Conservation (phyloP, 139 green algal species). For the Astrephomene gubernaculifera region DNA sequence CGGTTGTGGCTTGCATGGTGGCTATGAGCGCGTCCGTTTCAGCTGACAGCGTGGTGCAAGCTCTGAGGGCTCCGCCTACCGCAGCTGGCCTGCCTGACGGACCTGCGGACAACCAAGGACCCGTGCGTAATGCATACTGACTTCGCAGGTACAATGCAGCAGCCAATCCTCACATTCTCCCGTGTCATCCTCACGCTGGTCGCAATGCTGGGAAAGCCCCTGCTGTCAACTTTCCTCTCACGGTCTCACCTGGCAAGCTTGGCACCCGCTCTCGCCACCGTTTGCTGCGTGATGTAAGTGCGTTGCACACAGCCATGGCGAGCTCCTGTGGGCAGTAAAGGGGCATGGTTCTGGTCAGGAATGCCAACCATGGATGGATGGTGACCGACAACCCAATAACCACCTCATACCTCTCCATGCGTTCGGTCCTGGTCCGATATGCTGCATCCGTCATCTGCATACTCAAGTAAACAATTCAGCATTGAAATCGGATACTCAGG, state of each 20-base stretch:
- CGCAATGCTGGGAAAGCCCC: not conserved
- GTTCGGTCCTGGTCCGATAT: conserved; percentile 24
- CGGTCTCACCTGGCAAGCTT: not conserved
- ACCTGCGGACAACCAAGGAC: not conserved
- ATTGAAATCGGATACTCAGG: not conserved
- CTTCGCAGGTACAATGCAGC: too few relatives aligned
- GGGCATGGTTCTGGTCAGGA: not conserved
- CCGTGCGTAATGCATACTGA: too few relatives aligned
- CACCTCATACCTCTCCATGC: not conserved
- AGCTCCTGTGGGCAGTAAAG: not conserved
- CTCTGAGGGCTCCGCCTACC: not conserved
- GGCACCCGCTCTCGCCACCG: conserved; percentile 12
- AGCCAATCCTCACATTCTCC: too few relatives aligned
- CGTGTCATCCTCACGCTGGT: not conserved
- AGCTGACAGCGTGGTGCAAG: not conserved
- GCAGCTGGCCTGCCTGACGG: not conserved
- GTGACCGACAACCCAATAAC: not conserved
- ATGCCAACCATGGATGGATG: not conserved
- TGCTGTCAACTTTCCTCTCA: not conserved
- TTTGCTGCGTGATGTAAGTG: conserved; percentile 6
- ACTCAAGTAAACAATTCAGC: not conserved
- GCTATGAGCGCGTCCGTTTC: conserved; percentile 2
- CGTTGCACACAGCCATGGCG: not conserved
- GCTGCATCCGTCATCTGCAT: conserved; percentile 19
- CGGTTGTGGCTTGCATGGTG: not conserved